Evolutionary conservation across 2,329 filamentous ascomycete genomes (phyloP), one percentile per base, ranked within the genome.

Genomic region (Dryadomyces sulphureus): DNA sequence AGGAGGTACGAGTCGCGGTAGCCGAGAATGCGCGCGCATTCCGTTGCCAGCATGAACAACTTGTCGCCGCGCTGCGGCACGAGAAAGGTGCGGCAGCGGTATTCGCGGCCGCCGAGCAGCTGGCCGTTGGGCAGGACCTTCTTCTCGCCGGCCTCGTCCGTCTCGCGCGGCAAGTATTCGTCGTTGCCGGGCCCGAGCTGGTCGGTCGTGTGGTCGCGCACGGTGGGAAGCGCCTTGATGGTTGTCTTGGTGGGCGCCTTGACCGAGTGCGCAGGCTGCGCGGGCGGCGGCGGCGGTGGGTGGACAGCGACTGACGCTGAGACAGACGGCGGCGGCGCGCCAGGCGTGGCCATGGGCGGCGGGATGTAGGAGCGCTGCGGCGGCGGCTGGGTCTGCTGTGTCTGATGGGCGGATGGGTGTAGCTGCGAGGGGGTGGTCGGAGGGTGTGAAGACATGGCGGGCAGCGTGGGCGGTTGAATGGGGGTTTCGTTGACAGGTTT

Each of bases 1-100:
- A 98, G 69, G 32, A 98, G 72, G 61, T 98, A 98, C n/a, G 89
- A 95, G 62, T 98, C 92, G 50, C 92, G 77, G 61, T 98, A 98
- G 41, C 88, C 85, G 20, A 96, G 70, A 4, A 95, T 88, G 54
- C 92, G 79, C 21, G 92, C 92, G 60, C 92, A 96, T 65, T 98
- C 92, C 16, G 92, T 98, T 32, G 92, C 92, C 45, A 98, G 77
- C 92, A 98, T 98, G 66, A 96, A 98, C 6, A 96, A 75, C 64
- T 95, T 95, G 54, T 93, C 82, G 24, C 86, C 88, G 55, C 92
- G 75, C 57, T 93, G 81, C 17, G 90, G 88, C 4, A 98, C 89
- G 53, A 85, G 78, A 61, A 98, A 98, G 1, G 90, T 96, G 52
- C 89, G 76, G 64, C 90, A 95, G 60, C 84, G 80, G 67, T 95